Evolutionary conservation across 768 basidiomycete genomes (phyloP).

Genomic region (Lactarius pseudohatsudake): DNA sequence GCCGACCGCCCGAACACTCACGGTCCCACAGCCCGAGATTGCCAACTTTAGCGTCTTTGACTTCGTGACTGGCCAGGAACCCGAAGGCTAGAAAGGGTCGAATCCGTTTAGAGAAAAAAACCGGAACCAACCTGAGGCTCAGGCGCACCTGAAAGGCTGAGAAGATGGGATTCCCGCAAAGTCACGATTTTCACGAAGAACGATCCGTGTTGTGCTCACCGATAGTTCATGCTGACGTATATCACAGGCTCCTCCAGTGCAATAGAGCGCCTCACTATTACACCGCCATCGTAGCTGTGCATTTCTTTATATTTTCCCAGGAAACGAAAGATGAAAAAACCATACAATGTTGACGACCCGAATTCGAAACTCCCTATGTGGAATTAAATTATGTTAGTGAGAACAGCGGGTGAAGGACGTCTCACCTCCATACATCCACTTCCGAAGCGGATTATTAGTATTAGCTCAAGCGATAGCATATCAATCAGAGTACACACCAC

Average conservation of each 20-base stretch:
- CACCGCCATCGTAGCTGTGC: slow-evolving; percentile 3
- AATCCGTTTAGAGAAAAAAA: neutral
- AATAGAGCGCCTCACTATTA: slow-evolving; percentile 31
- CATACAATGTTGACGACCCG: neutral
- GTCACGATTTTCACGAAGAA: neutral
- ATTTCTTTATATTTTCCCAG: neutral
- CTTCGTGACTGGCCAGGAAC: slow-evolving; percentile 52
- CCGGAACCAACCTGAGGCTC: no score
- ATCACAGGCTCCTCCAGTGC: slow-evolving; percentile 30
- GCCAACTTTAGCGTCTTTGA: slow-evolving; percentile 50
- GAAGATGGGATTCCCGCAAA: neutral
- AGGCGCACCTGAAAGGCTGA: slow-evolving; percentile 18
- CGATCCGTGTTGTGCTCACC: slow-evolving; percentile 12
- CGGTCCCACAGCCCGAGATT: slow-evolving; percentile 68
- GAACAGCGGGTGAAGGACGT: neutral
- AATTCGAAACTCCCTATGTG: slow-evolving; percentile 6
- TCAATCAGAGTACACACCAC: slow-evolving; percentile 25
- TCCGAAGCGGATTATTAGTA: neutral
- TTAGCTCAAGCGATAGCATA: neutral
- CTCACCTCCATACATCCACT: slow-evolving; percentile 32
- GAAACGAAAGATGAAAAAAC: no score
- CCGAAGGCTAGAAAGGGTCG: slow-evolving; percentile 43
- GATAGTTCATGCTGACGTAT: slow-evolving; percentile 34
- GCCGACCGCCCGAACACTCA: slow-evolving; percentile 33
- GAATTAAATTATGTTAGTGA: neutral